Evolutionary conservation across 495 filamentous ascomycete species (phyloP).

Genomic region (Hypoxylon cercidicola): DNA sequence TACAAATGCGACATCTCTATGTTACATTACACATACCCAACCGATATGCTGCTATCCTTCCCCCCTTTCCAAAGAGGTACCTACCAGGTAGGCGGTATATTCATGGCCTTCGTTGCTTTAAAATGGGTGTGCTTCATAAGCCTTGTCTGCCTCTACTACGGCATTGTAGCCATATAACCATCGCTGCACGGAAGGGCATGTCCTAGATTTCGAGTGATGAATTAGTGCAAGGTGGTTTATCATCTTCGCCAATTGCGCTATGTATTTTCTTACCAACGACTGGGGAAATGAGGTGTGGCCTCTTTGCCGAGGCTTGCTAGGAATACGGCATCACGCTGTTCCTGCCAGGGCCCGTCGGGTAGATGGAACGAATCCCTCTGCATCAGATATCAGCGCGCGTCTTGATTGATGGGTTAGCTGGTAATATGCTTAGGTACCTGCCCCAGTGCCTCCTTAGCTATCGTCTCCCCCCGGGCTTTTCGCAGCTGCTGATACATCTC

Average conservation of each 20-base stretch:
- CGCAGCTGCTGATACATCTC: slow-evolving; percentile 68
- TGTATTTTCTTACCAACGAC: slow-evolving; percentile 31
- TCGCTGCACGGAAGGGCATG: slow-evolving; percentile 63
- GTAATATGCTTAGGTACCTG: slow-evolving; percentile 16
- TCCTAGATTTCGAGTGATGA: slow-evolving; percentile 49
- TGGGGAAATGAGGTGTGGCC: slow-evolving; percentile 28
- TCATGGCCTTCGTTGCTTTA: slow-evolving; percentile 8
- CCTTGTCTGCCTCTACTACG: slow-evolving; percentile 61
- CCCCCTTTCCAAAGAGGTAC: too few species aligned
- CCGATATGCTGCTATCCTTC: too few species aligned
- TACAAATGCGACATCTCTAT: too few species aligned
- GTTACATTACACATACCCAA: too few species aligned
- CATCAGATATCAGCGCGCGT: slow-evolving; percentile 62
- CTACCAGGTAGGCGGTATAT: too few species aligned
- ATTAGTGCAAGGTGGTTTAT: slow-evolving; percentile 5
- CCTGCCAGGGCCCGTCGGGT: slow-evolving; percentile 64
- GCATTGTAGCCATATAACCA: slow-evolving; percentile 67
- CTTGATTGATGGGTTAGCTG: neutral
- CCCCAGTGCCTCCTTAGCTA: slow-evolving; percentile 58
- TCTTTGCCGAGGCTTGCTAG: slow-evolving; percentile 50
- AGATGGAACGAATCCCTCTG: slow-evolving; percentile 70
- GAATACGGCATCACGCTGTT: slow-evolving; percentile 62
- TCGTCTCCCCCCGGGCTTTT: slow-evolving; percentile 67
- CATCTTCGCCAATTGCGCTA: neutral
- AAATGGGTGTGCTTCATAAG: slow-evolving; percentile 55